Evolutionary conservation across 2,329 filamentous ascomycete species (phyloP).

Genomic region (Penicillium glabrum): DNA sequence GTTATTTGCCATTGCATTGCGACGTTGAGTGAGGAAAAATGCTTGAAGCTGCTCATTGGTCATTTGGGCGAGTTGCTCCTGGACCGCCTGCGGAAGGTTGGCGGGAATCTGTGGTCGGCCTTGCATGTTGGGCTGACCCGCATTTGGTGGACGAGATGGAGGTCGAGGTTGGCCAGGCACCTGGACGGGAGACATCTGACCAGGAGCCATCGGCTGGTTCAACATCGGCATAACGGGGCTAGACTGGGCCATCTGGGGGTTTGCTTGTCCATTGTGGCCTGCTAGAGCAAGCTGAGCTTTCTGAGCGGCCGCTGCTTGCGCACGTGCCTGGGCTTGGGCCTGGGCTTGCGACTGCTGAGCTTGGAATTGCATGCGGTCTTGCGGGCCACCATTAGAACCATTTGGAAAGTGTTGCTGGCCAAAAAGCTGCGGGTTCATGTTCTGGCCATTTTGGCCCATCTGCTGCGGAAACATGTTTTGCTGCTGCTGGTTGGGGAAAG

Average conservation of each 20-base stretch:
- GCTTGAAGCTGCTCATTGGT: slow-evolving; percentile 34
- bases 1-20: slow-evolving; percentile 30
- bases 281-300: slow-evolving; percentile 49
- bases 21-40: slow-evolving; percentile 36
- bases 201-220: slow-evolving; percentile 42
- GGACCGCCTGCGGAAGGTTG: slow-evolving; percentile 34
- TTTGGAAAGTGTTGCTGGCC: slow-evolving; percentile 45
- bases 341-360: slow-evolving; percentile 32
- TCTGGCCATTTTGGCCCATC: slow-evolving; percentile 39
- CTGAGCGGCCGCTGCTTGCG: slow-evolving; percentile 45
- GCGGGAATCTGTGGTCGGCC: slow-evolving; percentile 35
- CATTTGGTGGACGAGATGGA: slow-evolving; percentile 33
- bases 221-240: slow-evolving; percentile 43
- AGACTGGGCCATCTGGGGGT: slow-evolving; percentile 41
- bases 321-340: slow-evolving; percentile 40
- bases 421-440: slow-evolving; percentile 41
- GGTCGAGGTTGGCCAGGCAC: slow-evolving; percentile 33
- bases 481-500: slow-evolving; percentile 42
- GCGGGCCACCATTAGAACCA: slow-evolving; percentile 40
- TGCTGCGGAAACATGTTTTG: slow-evolving; percentile 46
- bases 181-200: slow-evolving; percentile 40
- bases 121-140: slow-evolving; percentile 35
- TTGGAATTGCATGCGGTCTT: slow-evolving; percentile 43
- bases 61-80: slow-evolving; percentile 38
- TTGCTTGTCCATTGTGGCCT: slow-evolving; percentile 47